Evolutionary conservation across 169 alveolate genomes (phyloP).

Genomic region (Babesia ovata): DNA sequence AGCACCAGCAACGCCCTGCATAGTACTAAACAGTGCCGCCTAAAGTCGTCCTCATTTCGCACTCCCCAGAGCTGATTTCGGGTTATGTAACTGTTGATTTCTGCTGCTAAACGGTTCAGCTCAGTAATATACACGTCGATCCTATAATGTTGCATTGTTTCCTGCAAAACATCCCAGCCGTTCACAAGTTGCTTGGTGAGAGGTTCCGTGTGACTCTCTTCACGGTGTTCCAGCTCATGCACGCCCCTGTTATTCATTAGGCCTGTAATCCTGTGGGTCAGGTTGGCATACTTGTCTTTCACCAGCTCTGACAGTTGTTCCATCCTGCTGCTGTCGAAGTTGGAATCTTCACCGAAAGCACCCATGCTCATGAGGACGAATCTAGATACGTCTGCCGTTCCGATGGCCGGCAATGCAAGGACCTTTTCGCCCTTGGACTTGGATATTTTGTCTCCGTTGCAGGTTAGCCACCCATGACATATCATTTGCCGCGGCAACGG

Average conservation of each 20-base stretch:
- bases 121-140: conserved; percentile 39
- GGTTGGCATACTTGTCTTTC: conserved; percentile 54
- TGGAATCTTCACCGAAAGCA: conserved; percentile 54
- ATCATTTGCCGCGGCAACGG: conserved; percentile 75
- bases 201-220: neutral
- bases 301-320: conserved; percentile 8
- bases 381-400: conserved; percentile 45
- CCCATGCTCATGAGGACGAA: conserved; percentile 62
- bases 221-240: neutral
- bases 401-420: conserved; percentile 34
- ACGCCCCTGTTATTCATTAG: conserved; percentile 12
- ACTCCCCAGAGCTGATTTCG: conserved; percentile 40
- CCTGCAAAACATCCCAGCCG: neutral
- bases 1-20: conserved; percentile 31
- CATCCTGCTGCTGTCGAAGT: conserved; percentile 20
- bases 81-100: conserved; percentile 46
- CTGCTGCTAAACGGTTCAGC: conserved; percentile 20
- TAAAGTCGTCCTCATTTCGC: conserved; percentile 2
- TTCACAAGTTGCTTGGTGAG: conserved; percentile 3
- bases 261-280: conserved; percentile 44
- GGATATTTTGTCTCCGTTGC: conserved; percentile 84
- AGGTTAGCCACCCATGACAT: conserved; percentile 87
- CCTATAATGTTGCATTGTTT: conserved; percentile 15
- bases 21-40: neutral
- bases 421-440: conserved; percentile 84